Conservation (phyloP, 768 basidiomycete genomes). For the Tricholomella constricta region DNA sequence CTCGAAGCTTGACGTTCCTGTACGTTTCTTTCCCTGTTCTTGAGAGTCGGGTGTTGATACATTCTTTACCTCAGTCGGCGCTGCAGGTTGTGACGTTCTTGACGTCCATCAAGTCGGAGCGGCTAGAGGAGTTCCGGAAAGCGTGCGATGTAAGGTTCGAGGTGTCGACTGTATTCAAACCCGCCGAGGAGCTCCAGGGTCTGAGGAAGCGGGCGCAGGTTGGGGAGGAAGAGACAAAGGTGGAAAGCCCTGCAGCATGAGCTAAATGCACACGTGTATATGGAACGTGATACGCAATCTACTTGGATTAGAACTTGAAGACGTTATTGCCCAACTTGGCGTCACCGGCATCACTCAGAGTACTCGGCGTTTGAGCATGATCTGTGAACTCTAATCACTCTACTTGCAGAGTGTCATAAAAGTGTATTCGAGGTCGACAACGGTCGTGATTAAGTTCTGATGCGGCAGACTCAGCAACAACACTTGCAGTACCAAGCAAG, state of each 20-base stretch:
- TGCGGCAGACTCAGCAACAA: too few species aligned
- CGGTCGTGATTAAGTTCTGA: too few species aligned
- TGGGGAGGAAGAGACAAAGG: slow-evolving; percentile 7
- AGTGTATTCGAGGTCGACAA: too few species aligned
- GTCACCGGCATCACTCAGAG: too few species aligned
- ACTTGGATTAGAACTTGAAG: not conserved
- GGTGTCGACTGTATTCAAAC: slow-evolving; percentile 69
- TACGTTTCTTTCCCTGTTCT: slow-evolving; percentile 20
- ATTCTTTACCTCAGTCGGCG: slow-evolving; percentile 47
- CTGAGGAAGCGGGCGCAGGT: slow-evolving; percentile 32
- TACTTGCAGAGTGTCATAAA: too few species aligned
- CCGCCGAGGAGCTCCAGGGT: slow-evolving; percentile 47
- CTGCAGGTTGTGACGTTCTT: slow-evolving; percentile 51
- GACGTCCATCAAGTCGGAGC: slow-evolving; percentile 46
- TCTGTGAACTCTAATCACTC: too few species aligned
- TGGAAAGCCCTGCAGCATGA: slow-evolving; percentile 7
- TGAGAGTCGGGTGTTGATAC: not conserved
- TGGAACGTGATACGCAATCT: not conserved
- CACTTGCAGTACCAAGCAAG: too few species aligned
- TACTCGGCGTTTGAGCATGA: too few species aligned
- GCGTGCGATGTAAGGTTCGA: slow-evolving; percentile 55
- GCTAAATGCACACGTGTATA: slow-evolving; percentile 1
- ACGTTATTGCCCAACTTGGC: too few species aligned
- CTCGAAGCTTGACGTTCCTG: slow-evolving; percentile 49
- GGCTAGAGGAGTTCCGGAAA: slow-evolving; percentile 61